Conservation (phyloP, 257 asterid species). For the Solanum tarapatanum region DNA sequence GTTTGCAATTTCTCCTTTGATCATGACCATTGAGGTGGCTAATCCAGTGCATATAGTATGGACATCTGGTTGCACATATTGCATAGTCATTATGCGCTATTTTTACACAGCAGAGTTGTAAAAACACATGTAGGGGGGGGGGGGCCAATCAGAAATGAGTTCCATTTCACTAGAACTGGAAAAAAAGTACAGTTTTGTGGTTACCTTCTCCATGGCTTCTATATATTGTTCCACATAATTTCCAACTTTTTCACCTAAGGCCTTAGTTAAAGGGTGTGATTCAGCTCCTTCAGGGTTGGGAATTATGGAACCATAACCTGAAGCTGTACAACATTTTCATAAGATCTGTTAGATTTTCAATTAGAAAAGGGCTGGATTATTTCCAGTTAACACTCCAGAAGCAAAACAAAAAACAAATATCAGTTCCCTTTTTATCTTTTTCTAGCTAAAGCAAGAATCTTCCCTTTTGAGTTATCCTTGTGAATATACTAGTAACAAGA, state of each 20-base stretch:
- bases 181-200: background rate
- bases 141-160: background rate
- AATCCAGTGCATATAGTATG: background rate
- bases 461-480: background rate
- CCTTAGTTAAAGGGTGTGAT: slow-evolving; percentile 59
- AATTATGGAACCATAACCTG: slow-evolving; percentile 83
- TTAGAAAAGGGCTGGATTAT: background rate
- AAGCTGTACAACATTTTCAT: slow-evolving; percentile 27
- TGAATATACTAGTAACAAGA: background rate
- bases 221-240: slow-evolving; percentile 50
- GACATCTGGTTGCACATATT: background rate
- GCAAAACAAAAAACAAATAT: background rate
- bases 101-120: background rate
- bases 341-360: background rate
- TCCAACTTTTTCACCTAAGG: slow-evolving; percentile 69
- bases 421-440: background rate
- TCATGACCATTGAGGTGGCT: background rate
- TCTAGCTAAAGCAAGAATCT: background rate
- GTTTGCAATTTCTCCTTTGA: background rate
- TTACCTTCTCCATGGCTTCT: slow-evolving; percentile 94
- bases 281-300: slow-evolving; percentile 71
- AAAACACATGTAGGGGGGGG: background rate
- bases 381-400: background rate
- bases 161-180: background rate
- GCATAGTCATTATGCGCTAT: background rate